Conservation (phyloP, 2,329 filamentous ascomycete genomes). For the Hymenoscyphus linearis region DNA sequence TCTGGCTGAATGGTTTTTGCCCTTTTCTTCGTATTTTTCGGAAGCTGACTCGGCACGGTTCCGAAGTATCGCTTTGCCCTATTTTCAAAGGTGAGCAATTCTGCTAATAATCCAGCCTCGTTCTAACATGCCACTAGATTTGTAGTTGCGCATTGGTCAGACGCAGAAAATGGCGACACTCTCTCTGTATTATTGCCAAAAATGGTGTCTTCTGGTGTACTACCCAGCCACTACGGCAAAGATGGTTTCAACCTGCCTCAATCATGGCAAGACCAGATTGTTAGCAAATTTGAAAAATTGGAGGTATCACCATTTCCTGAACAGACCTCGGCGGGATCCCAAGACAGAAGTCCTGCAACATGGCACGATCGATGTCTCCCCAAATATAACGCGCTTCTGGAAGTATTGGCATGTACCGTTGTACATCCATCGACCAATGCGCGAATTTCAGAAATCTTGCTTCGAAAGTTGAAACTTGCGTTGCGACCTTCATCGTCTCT, state of each 20-base stretch:
- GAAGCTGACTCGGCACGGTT: constrained; percentile 71
- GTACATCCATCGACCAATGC: constrained; percentile 63
- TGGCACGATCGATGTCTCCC: constrained; percentile 61
- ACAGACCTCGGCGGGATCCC: constrained; percentile 44
- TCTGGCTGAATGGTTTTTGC: constrained; percentile 69
- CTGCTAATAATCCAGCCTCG: not conserved
- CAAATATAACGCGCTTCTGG: constrained; percentile 62
- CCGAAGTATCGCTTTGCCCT: constrained; percentile 67
- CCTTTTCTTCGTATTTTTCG: constrained; percentile 78
- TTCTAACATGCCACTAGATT: constrained; percentile 48
- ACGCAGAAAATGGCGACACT: constrained; percentile 58
- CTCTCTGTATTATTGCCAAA: constrained; percentile 64
- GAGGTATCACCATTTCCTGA: constrained; percentile 62
- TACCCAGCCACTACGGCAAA: constrained; percentile 48
- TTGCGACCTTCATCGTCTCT: constrained; percentile 55
- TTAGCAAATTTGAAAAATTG: constrained; percentile 61
- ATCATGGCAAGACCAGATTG: constrained; percentile 69
- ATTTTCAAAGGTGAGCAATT: constrained; percentile 66
- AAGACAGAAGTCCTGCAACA: constrained; percentile 55
- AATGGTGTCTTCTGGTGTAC: constrained; percentile 51
- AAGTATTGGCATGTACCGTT: constrained; percentile 54
- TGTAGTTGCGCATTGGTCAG: constrained; percentile 67
- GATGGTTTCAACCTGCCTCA: constrained; percentile 55
- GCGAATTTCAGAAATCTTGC: constrained; percentile 59
- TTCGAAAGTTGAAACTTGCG: constrained; percentile 61